phyloP scores from a whole-genome alignment of 805 yeast genomes.

The Isabelozyma pseudorhagii region DNA sequence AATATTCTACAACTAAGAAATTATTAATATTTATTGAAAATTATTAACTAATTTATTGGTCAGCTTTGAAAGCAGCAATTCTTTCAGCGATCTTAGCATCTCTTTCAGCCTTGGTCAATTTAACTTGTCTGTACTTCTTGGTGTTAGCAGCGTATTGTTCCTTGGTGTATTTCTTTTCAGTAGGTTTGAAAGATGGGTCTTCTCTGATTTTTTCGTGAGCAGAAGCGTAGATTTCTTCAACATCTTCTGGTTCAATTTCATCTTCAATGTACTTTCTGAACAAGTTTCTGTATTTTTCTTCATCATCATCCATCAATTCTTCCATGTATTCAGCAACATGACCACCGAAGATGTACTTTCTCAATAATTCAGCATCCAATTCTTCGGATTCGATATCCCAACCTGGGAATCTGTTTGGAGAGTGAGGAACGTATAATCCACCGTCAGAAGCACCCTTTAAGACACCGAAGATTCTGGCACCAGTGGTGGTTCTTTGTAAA shows the following conservation, averaged over 20 bases:
- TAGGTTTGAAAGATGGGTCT: conserved; percentile 87
- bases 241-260: conserved; percentile 93
- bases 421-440: conserved; percentile 99
- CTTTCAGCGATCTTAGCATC: conserved; percentile 83
- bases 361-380: conserved; percentile 93
- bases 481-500: conserved; percentile 99
- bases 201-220: conserved; percentile 97
- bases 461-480: conserved; percentile 99
- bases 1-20: not conserved
- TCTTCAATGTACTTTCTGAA: conserved; percentile 96
- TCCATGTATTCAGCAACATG: conserved; percentile 99
- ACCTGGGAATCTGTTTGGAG: conserved; percentile 99
- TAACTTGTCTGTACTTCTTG: conserved; percentile 83
- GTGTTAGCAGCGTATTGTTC: conserved; percentile 97
- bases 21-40: not conserved
- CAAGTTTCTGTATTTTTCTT: conserved; percentile 95
- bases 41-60: conserved; percentile 23
- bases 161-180: conserved; percentile 92
- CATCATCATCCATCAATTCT: conserved; percentile 99
- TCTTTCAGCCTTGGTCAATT: conserved; percentile 91
- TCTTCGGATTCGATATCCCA: conserved; percentile 99
- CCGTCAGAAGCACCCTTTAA: conserved; percentile 99
- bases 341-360: conserved; percentile 99
- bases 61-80: conserved; percentile 85
- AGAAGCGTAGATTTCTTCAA: conserved; percentile 91